Conservation (phyloP, 192 early-diverging fungal genomes). For the Backusella australiensis region DNA sequence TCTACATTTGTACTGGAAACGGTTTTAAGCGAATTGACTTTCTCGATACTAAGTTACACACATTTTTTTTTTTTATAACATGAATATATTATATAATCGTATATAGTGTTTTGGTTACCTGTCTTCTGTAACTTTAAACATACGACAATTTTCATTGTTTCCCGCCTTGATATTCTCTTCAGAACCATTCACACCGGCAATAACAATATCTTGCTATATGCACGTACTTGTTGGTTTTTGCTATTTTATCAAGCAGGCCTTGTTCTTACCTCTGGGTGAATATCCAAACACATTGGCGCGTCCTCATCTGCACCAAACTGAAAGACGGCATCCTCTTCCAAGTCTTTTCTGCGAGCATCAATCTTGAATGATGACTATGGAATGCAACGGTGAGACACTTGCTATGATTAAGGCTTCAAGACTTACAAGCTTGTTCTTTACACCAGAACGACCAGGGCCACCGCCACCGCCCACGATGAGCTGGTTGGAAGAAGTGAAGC, state of each 20-base stretch:
- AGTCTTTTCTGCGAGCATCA: slow-evolving; percentile 32
- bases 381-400: not conserved
- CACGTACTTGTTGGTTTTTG: not conserved
- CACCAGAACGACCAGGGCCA: slow-evolving; percentile 73
- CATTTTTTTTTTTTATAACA: not conserved
- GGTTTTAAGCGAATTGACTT: slow-evolving; percentile 37
- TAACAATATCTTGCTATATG: slow-evolving; percentile 50
- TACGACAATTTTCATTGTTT: slow-evolving; percentile 74
- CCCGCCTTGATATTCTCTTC: slow-evolving; percentile 63
- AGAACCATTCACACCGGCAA: slow-evolving; percentile 73
- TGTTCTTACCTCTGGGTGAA: slow-evolving; percentile 70
- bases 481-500: slow-evolving; percentile 54
- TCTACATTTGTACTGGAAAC: slow-evolving; percentile 48
- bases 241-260: too few species aligned
- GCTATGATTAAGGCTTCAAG: not conserved
- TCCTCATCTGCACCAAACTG: slow-evolving; percentile 62
- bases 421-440: slow-evolving; percentile 86
- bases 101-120: slow-evolving; percentile 15
- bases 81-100: not conserved
- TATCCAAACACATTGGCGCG: slow-evolving; percentile 77
- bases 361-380: slow-evolving; percentile 53
- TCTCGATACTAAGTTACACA: slow-evolving; percentile 4
- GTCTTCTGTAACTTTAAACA: slow-evolving; percentile 61
- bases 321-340: slow-evolving; percentile 32
- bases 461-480: slow-evolving; percentile 85